A percentile compares a stretch with the other conserved stretches of the same genome.
Conservation (phyloP, 2,329 filamentous ascomycete genomes). For the Pestalotiopsis sp. region DNA sequence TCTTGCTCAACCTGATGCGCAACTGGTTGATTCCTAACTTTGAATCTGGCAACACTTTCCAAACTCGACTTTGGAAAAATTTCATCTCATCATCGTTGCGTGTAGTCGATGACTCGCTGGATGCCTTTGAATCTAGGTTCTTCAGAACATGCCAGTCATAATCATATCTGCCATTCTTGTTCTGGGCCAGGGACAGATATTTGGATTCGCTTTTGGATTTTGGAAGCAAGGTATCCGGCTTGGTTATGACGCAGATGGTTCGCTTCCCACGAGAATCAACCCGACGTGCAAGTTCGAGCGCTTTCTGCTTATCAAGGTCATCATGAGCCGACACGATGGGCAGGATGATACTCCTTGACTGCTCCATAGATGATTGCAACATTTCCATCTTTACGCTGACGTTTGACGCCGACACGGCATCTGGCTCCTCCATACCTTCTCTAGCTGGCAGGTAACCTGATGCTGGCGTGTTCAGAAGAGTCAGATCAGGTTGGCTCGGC, state of each 20-base stretch:
- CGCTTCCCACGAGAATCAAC: slow-evolving; percentile 37
- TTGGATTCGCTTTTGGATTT: slow-evolving; percentile 42
- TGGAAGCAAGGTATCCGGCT: slow-evolving; percentile 41
- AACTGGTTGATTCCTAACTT: slow-evolving; percentile 52
- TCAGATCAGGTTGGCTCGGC: slow-evolving; percentile 53
- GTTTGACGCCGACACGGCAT: slow-evolving; percentile 44
- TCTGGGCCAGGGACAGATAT: slow-evolving; percentile 46
- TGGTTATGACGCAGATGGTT: slow-evolving; percentile 55
- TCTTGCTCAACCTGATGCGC: slow-evolving; percentile 49
- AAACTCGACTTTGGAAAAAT: slow-evolving; percentile 48
- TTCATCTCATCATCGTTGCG: slow-evolving; percentile 33
- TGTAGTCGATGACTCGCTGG: slow-evolving; percentile 27
- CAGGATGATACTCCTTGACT: slow-evolving; percentile 60
- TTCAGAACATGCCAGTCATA: slow-evolving; percentile 58
- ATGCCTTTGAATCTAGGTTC: slow-evolving; percentile 45
- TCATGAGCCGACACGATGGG: slow-evolving; percentile 59
- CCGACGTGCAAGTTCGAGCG: slow-evolving; percentile 51
- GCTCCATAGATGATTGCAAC: slow-evolving; percentile 58
- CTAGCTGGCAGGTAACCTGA: slow-evolving; percentile 52
- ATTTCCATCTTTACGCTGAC: slow-evolving; percentile 48
- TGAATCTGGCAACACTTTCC: slow-evolving; percentile 35
- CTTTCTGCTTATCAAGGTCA: slow-evolving; percentile 61
- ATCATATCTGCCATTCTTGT: slow-evolving; percentile 47
- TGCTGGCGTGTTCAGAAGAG: slow-evolving; percentile 62
- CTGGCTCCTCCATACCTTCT: slow-evolving; percentile 17